Conservation (phyloP, 441 rosid species). For the Arabidopsis hybrid region DNA sequence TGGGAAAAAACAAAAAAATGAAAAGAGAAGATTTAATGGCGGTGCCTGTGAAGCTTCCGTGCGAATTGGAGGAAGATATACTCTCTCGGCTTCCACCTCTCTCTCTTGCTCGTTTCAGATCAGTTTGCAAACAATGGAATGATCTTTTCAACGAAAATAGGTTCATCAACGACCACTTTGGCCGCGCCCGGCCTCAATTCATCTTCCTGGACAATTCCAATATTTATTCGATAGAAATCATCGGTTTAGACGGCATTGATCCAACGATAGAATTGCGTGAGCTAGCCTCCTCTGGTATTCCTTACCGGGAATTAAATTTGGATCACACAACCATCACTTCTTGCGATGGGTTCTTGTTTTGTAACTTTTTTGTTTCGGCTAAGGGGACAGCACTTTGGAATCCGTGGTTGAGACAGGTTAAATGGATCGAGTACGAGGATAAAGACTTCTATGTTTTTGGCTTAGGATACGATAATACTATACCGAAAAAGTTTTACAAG, state of each 20-base stretch:
- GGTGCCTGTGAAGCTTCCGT: no score
- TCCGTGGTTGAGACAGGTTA: neutral
- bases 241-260: neutral
- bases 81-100: no score
- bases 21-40: no score
- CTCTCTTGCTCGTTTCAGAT: no score
- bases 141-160: no score
- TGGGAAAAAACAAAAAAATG: no score
- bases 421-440: neutral
- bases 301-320: neutral
- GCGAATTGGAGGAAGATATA: no score
- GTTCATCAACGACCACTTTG: no score
- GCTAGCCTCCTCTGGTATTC: neutral
- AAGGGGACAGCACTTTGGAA: neutral
- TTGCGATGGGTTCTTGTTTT: neutral
- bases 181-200: neutral
- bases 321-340: neutral
- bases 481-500: conserved; percentile 2
- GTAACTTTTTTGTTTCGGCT: no score
- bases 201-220: neutral
- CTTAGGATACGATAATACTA: conserved; percentile 5
- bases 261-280: neutral
- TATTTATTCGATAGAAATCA: conserved; percentile 1
- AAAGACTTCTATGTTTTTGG: accelerated
- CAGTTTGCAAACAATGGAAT: no score